A percentile compares a stretch with the other conserved stretches of the same genome.
phyloP scores from a whole-genome alignment of 441 rosid species.

The Gossypium gossypioides region DNA sequence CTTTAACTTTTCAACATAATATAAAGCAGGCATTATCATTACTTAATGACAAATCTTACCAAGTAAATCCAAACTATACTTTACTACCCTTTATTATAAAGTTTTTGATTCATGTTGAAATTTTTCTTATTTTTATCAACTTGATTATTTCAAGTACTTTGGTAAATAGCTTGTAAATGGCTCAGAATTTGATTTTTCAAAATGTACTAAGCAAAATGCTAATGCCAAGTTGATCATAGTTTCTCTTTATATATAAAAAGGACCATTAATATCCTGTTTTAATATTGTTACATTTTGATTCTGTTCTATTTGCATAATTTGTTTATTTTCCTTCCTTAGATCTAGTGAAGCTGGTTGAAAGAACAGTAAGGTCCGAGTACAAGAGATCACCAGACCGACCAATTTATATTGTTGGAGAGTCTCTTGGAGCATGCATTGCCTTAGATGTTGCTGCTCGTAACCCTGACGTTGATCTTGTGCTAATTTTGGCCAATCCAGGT shows the following conservation, averaged over 20 bases:
- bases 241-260: not conserved
- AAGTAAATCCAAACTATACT: not conserved
- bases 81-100: not conserved
- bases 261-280: not conserved
- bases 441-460: conserved; percentile 56
- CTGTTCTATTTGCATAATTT: not conserved
- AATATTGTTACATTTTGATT: not conserved
- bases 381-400: conserved; percentile 36
- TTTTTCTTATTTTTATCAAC: not conserved
- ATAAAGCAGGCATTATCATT: not conserved
- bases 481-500: conserved; percentile 69
- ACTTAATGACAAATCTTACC: conserved; percentile 6
- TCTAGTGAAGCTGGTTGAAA: conserved; percentile 45
- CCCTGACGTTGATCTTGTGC: conserved; percentile 46
- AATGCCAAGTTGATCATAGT: not conserved
- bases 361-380: conserved; percentile 31
- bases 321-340: conserved; percentile 21
- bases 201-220: not conserved
- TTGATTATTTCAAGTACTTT: not conserved
- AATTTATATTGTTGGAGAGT: conserved; percentile 65
- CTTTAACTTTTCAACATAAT: not conserved
- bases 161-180: not conserved
- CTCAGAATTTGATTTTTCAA: not conserved
- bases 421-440: conserved; percentile 62
- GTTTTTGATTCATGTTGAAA: not conserved